Evolutionary conservation across 257 asterid species (phyloP).

Genomic region (Coffea eugenioides): DNA sequence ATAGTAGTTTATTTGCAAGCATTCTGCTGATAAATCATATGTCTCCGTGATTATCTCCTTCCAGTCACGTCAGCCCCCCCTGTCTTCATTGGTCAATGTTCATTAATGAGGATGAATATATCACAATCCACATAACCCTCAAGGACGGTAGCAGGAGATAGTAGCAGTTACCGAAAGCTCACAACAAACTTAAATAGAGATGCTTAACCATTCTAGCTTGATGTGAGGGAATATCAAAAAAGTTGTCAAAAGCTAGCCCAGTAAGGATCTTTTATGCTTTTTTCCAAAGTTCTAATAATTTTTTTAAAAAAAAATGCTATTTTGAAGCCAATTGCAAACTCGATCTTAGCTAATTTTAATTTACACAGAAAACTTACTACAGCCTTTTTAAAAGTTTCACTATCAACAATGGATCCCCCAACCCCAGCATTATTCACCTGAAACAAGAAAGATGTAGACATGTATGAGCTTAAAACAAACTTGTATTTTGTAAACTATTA

Average conservation of each 20-base stretch:
- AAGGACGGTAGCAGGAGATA: not conserved
- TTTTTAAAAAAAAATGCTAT: no score
- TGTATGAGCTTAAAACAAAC: no score
- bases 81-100: slow-evolving; percentile 19
- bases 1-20: slow-evolving; percentile 47
- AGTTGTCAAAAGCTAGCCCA: no score
- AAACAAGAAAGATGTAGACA: not conserved
- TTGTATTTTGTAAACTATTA: no score
- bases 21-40: slow-evolving; percentile 32
- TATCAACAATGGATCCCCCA: slow-evolving; percentile 21
- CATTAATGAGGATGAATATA: not conserved
- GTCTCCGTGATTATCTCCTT: slow-evolving; percentile 10
- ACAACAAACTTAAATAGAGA: not conserved
- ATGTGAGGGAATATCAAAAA: no score
- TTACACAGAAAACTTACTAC: not conserved
- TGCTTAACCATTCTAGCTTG: not conserved
- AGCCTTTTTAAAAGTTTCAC: not conserved
- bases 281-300: not conserved
- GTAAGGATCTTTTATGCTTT: not conserved
- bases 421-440: slow-evolving; percentile 52
- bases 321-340: not conserved
- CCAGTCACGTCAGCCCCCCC: slow-evolving; percentile 19
- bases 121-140: not conserved
- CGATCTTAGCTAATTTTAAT: not conserved
- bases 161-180: no score